phyloP scores from a whole-genome alignment of 306 rosid genomes.

The Trifolium repens region DNA sequence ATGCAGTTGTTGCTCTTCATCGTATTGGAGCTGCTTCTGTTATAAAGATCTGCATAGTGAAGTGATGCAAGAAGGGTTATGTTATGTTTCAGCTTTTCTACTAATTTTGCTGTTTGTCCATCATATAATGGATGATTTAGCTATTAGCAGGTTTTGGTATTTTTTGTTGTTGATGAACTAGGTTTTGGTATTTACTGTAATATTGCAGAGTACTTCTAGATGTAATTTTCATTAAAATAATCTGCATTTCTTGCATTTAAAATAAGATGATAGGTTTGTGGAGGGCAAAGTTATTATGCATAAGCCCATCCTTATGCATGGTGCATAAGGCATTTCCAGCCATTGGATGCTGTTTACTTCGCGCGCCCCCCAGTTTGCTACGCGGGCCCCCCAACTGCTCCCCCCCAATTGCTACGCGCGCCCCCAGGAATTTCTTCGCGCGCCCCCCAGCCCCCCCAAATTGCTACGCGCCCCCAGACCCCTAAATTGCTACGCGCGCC shows the following conservation, averaged over 20 bases:
- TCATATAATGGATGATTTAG: constrained; percentile 38
- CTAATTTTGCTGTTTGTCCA: constrained; percentile 40
- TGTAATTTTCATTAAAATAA: constrained; percentile 37
- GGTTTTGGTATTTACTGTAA: constrained; percentile 3
- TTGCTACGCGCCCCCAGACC: no score
- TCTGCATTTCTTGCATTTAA: constrained; percentile 7
- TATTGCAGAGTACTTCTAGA: neutral
- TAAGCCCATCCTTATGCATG: no score
- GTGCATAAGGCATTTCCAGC: no score
- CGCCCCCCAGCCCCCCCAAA: no score
- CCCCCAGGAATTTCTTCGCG: no score
- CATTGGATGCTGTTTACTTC: no score
- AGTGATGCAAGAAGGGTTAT: constrained; percentile 45
- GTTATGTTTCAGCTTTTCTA: constrained; percentile 33
- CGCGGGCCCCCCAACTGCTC: no score
- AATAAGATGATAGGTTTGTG: neutral
- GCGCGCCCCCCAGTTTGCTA: no score
- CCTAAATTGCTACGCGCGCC: no score
- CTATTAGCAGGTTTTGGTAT: constrained; percentile 18
- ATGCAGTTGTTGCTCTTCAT: constrained; percentile 91
- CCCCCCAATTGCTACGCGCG: no score
- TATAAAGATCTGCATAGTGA: constrained; percentile 89
- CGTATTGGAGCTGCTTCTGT: constrained; percentile 89
- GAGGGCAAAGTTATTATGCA: no score
- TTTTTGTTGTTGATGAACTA: neutral